Conservation (phyloP, 176 grass and related monocot genomes). For the Ensete ventricosum region DNA sequence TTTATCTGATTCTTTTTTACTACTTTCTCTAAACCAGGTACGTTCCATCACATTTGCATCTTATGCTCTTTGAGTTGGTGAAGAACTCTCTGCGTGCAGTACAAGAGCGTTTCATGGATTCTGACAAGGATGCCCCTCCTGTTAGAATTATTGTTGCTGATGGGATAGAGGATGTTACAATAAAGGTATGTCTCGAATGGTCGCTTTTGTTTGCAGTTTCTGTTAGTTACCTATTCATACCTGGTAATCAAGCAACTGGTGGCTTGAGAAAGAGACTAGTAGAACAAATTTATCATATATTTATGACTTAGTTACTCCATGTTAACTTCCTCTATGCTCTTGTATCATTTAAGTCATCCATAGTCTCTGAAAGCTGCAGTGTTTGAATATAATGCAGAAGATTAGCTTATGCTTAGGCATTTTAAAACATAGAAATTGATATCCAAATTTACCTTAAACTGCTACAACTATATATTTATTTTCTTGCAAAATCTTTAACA, state of each 20-base stretch:
- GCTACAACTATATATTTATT: background rate
- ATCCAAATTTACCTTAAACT: background rate
- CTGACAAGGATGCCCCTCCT: conserved; percentile 67
- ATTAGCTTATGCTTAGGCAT: background rate
- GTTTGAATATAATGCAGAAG: too few relatives aligned
- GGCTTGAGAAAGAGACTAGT: background rate
- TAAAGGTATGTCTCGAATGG: conserved; percentile 51
- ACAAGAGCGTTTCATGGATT: conserved; percentile 81
- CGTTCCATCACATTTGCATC: conserved; percentile 79
- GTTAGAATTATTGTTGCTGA: conserved; percentile 94
- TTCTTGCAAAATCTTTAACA: background rate
- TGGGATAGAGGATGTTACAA: conserved; percentile 89
- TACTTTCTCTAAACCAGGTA: conserved; percentile 36
- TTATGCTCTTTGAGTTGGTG: conserved; percentile 94
- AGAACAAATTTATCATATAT: background rate
- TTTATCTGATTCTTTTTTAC: background rate
- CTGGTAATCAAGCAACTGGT: background rate
- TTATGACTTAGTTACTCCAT: background rate
- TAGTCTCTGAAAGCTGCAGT: too few relatives aligned
- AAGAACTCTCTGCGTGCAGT: conserved; percentile 95
- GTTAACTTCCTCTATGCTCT: too few relatives aligned
- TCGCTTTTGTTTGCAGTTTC: background rate
- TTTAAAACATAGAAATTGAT: background rate
- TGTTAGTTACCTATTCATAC: background rate
- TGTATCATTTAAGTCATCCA: too few relatives aligned